Conservation (phyloP, 805 yeast genomes). For the Grigorovia yakushimaensis region DNA sequence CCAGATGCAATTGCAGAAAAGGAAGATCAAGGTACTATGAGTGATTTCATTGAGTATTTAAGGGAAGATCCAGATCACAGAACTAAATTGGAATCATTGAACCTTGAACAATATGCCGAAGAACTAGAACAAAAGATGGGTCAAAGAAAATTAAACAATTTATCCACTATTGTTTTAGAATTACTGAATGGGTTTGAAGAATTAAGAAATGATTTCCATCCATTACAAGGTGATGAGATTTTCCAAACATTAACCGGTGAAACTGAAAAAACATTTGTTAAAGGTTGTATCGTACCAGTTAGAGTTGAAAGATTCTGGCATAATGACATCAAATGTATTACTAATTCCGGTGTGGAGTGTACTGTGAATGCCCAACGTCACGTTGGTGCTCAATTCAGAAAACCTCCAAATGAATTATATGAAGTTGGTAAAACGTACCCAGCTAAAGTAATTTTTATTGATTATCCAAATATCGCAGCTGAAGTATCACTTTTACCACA, state of each 20-base stretch:
- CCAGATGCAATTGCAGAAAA: constrained; percentile 80
- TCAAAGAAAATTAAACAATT: constrained; percentile 26
- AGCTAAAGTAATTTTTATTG: constrained; percentile 63
- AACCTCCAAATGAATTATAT: constrained; percentile 38
- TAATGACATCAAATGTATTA: constrained; percentile 32
- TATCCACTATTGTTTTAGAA: constrained; percentile 41
- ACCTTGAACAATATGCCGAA: constrained; percentile 84
- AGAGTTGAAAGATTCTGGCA: constrained; percentile 45
- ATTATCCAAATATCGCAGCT: constrained; percentile 66
- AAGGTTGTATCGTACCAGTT: constrained; percentile 69
- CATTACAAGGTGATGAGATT: constrained; percentile 57
- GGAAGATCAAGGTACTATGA: constrained; percentile 32
- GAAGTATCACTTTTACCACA: constrained; percentile 60
- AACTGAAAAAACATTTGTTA: constrained; percentile 52
- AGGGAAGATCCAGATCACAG: constrained; percentile 67
- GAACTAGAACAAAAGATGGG: constrained; percentile 55
- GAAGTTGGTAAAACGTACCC: constrained; percentile 74
- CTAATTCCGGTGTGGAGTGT: constrained; percentile 60
- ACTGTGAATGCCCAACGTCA: constrained; percentile 40
- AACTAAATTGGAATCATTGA: constrained; percentile 76
- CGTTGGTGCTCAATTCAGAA: constrained; percentile 35
- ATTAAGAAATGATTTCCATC: constrained; percentile 61
- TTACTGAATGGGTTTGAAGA: constrained; percentile 83
- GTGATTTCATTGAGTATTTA: constrained; percentile 32
- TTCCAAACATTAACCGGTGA: constrained; percentile 90